Conservation (phyloP, 495 filamentous ascomycete genomes). For the Friedmanniomyces simplex region DNA sequence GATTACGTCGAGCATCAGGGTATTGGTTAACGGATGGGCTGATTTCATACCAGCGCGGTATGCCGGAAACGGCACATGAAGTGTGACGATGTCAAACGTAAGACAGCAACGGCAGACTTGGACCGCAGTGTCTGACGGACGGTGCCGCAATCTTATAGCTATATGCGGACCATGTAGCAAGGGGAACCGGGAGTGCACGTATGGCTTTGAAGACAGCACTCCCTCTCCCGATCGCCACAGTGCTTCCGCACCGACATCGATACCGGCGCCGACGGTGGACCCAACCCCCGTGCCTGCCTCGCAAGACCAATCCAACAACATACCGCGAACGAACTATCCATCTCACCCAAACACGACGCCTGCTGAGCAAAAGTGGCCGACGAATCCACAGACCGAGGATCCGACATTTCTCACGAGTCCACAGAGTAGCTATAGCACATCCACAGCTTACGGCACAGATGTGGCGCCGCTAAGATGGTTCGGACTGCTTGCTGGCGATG, state of each 20-base stretch:
- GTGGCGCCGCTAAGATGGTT: conserved; percentile 19
- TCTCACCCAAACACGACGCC: no score
- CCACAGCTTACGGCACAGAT: conserved; percentile 10
- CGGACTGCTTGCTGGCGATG: conserved; percentile 17
- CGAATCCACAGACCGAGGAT: not conserved
- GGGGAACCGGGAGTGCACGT: conserved; percentile 8
- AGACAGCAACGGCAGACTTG: not conserved
- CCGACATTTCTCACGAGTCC: conserved; percentile 3
- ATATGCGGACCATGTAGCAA: conserved; percentile 13
- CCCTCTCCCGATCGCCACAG: no score
- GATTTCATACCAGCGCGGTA: not conserved
- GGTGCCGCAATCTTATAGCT: conserved; percentile 1
- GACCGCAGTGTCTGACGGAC: not conserved
- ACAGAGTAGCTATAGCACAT: conserved; percentile 14
- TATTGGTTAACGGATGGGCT: no score
- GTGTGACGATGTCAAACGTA: conserved; percentile 4
- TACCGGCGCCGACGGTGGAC: no score
- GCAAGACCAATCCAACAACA: not conserved
- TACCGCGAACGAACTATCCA: no score
- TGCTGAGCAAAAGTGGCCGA: not conserved
- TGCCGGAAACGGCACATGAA: conserved; percentile 20
- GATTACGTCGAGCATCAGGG: no score
- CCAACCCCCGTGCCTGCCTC: no score
- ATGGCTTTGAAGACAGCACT: conserved; percentile 1
- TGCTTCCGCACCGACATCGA: no score